phyloP scores from a whole-genome alignment of 1,284 basidiomycete genomes.

The Amylostereum areolatum region DNA sequence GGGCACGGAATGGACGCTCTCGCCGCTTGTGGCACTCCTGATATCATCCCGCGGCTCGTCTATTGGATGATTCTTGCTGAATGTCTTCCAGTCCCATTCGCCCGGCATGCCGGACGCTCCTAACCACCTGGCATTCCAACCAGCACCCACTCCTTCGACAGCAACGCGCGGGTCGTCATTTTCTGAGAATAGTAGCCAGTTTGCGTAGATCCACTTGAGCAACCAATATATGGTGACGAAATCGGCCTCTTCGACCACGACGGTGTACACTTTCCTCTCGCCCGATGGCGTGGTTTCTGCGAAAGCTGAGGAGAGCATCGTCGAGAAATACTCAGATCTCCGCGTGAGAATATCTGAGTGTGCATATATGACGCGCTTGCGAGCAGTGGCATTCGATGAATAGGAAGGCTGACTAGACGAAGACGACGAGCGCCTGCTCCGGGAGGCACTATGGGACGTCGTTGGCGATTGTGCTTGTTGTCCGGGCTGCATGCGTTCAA shows the following conservation, averaged over 20 bases:
- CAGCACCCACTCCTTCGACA: slow-evolving; percentile 54
- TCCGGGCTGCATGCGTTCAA: slow-evolving; percentile 46
- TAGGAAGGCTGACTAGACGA: slow-evolving; percentile 38
- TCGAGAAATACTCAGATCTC: slow-evolving; percentile 76
- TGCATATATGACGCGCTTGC: slow-evolving; percentile 73
- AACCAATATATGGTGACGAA: slow-evolving; percentile 83
- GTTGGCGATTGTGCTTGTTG: slow-evolving; percentile 17
- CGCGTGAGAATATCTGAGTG: slow-evolving; percentile 72
- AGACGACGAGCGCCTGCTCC: slow-evolving; percentile 26
- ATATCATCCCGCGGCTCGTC: slow-evolving; percentile 35
- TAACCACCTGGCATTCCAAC: slow-evolving; percentile 59
- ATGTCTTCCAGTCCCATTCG: slow-evolving; percentile 69
- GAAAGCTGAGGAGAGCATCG: slow-evolving; percentile 72
- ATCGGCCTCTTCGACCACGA: slow-evolving; percentile 77
- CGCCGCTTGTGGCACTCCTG: slow-evolving; percentile 46
- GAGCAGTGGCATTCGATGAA: slow-evolving; percentile 39
- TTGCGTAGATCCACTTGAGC: slow-evolving; percentile 76
- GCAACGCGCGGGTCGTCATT: slow-evolving; percentile 59
- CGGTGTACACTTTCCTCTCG: slow-evolving; percentile 55
- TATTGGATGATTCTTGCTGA: slow-evolving; percentile 35
- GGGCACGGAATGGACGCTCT: slow-evolving; percentile 30
- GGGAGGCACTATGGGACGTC: slow-evolving; percentile 19
- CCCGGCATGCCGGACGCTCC: slow-evolving; percentile 33
- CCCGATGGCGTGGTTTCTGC: slow-evolving; percentile 45
- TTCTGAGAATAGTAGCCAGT: slow-evolving; percentile 63